Percentiles rank a stretch among this genome's conserved stretches.
These are phyloP conservation scores for Marasmius tenuissimus DNA, from an alignment of 1,284 basidiomycete species.

Conservation along the genomic window DNA sequence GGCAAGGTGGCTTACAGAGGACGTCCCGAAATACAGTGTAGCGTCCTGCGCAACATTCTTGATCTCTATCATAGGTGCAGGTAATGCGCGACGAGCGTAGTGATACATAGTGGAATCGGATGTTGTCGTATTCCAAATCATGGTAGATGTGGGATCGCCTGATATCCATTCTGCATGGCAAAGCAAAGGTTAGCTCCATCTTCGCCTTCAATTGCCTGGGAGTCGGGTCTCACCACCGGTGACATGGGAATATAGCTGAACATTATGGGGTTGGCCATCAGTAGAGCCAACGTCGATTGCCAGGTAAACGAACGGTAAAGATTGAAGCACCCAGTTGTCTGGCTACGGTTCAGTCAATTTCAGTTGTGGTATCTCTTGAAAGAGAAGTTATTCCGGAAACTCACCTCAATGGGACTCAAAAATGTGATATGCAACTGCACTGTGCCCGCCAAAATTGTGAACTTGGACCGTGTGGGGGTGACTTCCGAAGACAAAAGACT, in stretches of 20 bases:
- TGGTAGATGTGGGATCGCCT: neutral
- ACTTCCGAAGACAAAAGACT: neutral
- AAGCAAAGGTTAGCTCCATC: neutral
- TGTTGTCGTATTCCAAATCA: slow-evolving; percentile 8
- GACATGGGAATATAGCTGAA: slow-evolving; percentile 11
- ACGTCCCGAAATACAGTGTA: slow-evolving; percentile 7
- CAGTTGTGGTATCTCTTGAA: neutral
- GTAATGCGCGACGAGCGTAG: neutral
- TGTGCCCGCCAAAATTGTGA: slow-evolving; percentile 5
- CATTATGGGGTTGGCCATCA: slow-evolving; percentile 8
- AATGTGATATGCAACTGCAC: slow-evolving; percentile 11
- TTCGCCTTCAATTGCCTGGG: neutral
- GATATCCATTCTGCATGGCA: slow-evolving; percentile 12
- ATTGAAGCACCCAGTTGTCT: slow-evolving; percentile 6
- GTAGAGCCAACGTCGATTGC: slow-evolving; percentile 5
- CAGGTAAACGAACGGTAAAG: slow-evolving; percentile 11
- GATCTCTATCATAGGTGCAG: slow-evolving; percentile 21
- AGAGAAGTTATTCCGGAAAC: neutral
- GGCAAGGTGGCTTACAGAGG: neutral
- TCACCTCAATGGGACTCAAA: slow-evolving; percentile 13
- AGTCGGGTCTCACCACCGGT: slow-evolving; percentile 5
- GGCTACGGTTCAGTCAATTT: neutral
- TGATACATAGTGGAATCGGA: neutral
- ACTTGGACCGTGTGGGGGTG: slow-evolving; percentile 9
- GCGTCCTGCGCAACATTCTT: slow-evolving; percentile 35